These are phyloP conservation scores for Peronospora belbahrii DNA, from an alignment of 352 stramenopile species.

Conservation along the genomic window DNA sequence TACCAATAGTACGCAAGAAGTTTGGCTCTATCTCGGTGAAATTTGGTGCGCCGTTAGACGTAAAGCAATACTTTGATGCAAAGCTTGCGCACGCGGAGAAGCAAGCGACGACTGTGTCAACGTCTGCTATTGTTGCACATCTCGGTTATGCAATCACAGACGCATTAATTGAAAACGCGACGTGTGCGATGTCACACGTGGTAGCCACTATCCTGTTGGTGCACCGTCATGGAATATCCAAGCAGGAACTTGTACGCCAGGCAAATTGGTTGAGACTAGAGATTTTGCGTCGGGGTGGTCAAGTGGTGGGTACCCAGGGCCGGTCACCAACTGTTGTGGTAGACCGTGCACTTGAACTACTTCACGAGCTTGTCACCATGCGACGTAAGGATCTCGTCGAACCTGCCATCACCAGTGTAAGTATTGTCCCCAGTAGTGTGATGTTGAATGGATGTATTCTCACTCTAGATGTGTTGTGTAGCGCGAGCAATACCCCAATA, in stretches of 20 bases:
- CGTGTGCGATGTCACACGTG: constrained; percentile 67
- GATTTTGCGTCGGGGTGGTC: constrained; percentile 58
- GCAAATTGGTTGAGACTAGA: constrained; percentile 67
- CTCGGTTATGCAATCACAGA: constrained; percentile 73
- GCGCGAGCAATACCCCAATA: constrained; percentile 78
- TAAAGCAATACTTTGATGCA: constrained; percentile 42
- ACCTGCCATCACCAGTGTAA: constrained; percentile 64
- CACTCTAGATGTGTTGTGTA: constrained; percentile 18
- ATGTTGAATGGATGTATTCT: constrained; percentile 2
- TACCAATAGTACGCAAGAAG: constrained; percentile 62
- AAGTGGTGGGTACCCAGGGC: constrained; percentile 63
- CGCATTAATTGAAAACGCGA: constrained; percentile 54
- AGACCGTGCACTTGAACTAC: constrained; percentile 53
- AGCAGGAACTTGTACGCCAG: constrained; percentile 60
- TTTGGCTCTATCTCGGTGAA: constrained; percentile 79
- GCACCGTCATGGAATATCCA: constrained; percentile 73
- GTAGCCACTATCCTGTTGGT: constrained; percentile 69
- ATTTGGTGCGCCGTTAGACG: constrained; percentile 60
- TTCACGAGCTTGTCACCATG: constrained; percentile 60
- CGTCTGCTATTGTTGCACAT: constrained; percentile 39
- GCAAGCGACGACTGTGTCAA: constrained; percentile 31
- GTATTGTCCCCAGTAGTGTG: constrained; percentile 3
- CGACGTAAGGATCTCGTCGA: constrained; percentile 73
- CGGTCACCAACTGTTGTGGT: constrained; percentile 58
- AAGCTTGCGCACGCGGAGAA: constrained; percentile 18